These are phyloP conservation scores for Carex pumila DNA, from an alignment of 176 grass and related monocot species.

Conservation along the genomic window DNA sequence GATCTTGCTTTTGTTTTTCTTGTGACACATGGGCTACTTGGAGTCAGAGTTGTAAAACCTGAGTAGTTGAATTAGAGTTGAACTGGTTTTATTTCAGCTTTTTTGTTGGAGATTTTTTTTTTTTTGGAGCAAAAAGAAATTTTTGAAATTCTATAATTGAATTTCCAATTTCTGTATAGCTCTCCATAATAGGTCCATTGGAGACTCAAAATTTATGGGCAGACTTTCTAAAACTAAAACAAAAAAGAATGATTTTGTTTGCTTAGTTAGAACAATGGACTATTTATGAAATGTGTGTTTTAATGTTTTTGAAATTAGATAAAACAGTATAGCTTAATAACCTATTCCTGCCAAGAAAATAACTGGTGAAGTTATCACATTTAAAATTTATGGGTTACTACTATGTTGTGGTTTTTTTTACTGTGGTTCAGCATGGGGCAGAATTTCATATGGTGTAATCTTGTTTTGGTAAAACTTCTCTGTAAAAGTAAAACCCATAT, in stretches of 20 bases:
- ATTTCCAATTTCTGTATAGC: not conserved
- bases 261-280: not conserved
- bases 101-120: not conserved
- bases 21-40: conserved; percentile 1
- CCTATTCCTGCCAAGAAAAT: not conserved
- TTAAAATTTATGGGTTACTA: not conserved
- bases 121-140: not conserved
- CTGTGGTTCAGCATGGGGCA: not conserved
- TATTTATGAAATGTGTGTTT: not conserved
- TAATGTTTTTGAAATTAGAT: not conserved
- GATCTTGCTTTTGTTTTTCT: not conserved
- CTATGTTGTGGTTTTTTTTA: not conserved
- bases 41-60: not conserved
- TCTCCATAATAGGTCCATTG: not conserved
- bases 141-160: not conserved
- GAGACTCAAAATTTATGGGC: not conserved
- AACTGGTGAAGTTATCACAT: not conserved
- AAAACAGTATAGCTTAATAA: not conserved
- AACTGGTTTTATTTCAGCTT: not conserved
- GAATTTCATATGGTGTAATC: not conserved
- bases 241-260: not conserved
- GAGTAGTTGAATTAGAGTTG: conserved; percentile 2
- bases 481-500: conserved; percentile 13
- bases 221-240: not conserved
- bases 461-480: conserved; percentile 1